Conservation (phyloP, 2,329 filamentous ascomycete genomes). For the Aspergillus terreus region DNA sequence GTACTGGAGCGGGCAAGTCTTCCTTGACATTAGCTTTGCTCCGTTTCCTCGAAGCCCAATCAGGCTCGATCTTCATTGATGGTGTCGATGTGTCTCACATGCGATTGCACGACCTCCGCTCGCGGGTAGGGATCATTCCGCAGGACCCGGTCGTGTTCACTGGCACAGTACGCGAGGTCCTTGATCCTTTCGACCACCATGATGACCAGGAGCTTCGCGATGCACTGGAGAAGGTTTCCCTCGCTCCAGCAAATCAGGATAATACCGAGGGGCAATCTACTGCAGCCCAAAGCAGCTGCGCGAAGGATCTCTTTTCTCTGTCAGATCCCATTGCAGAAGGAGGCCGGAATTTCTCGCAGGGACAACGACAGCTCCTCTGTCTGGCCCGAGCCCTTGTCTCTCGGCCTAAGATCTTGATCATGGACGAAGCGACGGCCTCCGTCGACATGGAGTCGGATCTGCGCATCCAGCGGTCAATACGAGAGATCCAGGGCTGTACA, state of each 20-base stretch:
- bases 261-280: slow-evolving; percentile 41
- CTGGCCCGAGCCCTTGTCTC: slow-evolving; percentile 70
- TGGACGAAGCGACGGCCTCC: slow-evolving; percentile 74
- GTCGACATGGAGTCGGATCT: slow-evolving; percentile 73
- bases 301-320: slow-evolving; percentile 1
- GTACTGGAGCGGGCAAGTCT: slow-evolving; percentile 75
- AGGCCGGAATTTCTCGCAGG: slow-evolving; percentile 70
- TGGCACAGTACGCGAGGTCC: slow-evolving; percentile 69
- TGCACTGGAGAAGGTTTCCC: slow-evolving; percentile 59
- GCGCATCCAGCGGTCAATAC: slow-evolving; percentile 68
- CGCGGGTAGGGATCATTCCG: slow-evolving; percentile 73
- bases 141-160: slow-evolving; percentile 79
- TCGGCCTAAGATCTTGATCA: slow-evolving; percentile 70
- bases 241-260: slow-evolving; percentile 6
- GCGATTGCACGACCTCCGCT: slow-evolving; percentile 64
- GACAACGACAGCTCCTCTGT: slow-evolving; percentile 72
- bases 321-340: slow-evolving; percentile 62
- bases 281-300: not conserved
- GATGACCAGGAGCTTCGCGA: slow-evolving; percentile 66
- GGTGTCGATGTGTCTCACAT: slow-evolving; percentile 71
- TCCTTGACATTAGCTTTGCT: slow-evolving; percentile 72
- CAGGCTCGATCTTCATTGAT: slow-evolving; percentile 67
- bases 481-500: slow-evolving; percentile 64
- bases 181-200: slow-evolving; percentile 71
- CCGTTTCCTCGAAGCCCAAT: slow-evolving; percentile 67